Base-by-base conservation (phyloP, 176 grass and related monocot species). In the Dendrocalamus sinicus region DNA sequence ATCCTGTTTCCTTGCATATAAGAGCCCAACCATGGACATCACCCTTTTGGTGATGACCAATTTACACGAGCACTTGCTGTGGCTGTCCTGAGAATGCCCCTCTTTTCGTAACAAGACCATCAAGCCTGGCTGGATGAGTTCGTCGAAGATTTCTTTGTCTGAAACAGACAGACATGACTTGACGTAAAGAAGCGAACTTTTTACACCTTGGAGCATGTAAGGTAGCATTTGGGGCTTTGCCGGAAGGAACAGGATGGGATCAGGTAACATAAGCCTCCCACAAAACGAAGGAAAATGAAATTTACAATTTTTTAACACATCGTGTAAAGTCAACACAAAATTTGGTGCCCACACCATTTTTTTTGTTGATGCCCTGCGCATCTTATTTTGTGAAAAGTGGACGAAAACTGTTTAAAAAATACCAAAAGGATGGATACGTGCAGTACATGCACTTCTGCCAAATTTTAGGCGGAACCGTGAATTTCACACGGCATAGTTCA, bases 121-220 rank as follows among this genome's bases (percentile, higher is more conserved):
- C 48, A 7, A 26, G n/a, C 13, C 76, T 15, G 9, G 37, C n/a
- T 46, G 57, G 76, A 45, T 63, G 57, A 78, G 39, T 46, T 84
- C 59, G 47, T 55, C 44, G 12, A 66, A 50, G 82, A 84, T 85
- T 46, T 77, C 4, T 30, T 30, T 77, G 63, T 70, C 63, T 16
- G 5, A 52, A 66, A 76, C n/a, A 52, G 72, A 53, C 32, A 67
- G 72, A 30, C 72, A 84, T 51, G 58, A 75, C 44, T 53, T 51
- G 71, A 84, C 57, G 19, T 52, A 75, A 77, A 77, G 53, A 59
- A 55, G 30, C 10, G 1, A 58, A 9, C 52, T 17, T 77, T 77
- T 59, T n/a, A 12, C 53, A 13, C 74, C 15, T 59, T 76, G 32
- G 74, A 59, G 19, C 32, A 54, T 77, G 74, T 4, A 53, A 45